Evolutionary conservation across 441 rosid genomes (phyloP).

Genomic region (Jatropha multifida): DNA sequence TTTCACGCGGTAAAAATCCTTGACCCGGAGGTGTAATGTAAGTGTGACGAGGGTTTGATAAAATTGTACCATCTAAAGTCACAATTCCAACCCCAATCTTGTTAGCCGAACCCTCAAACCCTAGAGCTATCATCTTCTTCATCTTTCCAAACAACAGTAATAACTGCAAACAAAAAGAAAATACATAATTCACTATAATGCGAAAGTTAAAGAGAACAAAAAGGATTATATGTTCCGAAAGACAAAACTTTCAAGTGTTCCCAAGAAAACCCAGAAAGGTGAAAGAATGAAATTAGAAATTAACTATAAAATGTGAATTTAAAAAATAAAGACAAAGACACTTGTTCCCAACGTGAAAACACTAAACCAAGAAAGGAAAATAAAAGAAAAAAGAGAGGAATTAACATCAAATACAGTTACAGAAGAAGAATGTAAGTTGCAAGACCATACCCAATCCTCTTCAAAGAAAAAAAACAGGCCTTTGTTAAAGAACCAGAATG

Average conservation of each 20-base stretch:
- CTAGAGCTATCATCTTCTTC: constrained; percentile 79
- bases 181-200: neutral
- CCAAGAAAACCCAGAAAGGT: neutral
- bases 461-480: too few relatives aligned
- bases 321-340: too few relatives aligned
- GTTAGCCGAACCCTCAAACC: constrained; percentile 95
- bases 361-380: too few relatives aligned
- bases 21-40: constrained; percentile 97
- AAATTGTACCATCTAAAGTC: constrained; percentile 68
- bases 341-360: too few relatives aligned
- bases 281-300: neutral
- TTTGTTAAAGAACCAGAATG: too few relatives aligned
- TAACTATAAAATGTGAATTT: neutral
- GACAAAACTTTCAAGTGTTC: neutral
- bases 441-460: too few relatives aligned
- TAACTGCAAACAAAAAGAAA: neutral
- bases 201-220: neutral
- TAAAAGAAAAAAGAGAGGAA: too few relatives aligned
- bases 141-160: constrained; percentile 26
- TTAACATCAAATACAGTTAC: too few relatives aligned
- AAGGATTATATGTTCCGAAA: neutral
- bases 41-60: constrained; percentile 92
- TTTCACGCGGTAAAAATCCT: constrained; percentile 96
- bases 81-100: constrained; percentile 92
- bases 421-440: too few relatives aligned